Percentiles rank a stretch among this genome's conserved stretches.
phyloP scores from a whole-genome alignment of 176 grass and related monocot genomes.

The Ensete ventricosum region DNA sequence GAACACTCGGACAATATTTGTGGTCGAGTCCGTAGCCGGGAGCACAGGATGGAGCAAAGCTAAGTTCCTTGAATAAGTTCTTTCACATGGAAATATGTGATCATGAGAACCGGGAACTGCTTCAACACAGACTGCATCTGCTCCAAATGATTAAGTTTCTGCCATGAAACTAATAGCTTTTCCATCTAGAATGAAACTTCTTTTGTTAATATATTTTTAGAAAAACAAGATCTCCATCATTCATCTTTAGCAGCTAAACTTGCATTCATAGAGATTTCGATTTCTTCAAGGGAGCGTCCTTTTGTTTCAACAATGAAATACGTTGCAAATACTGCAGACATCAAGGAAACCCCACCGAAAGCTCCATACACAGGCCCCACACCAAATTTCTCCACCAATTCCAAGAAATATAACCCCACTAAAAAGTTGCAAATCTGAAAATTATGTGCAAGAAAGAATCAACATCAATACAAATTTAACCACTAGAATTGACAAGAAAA shows the following conservation, averaged over 20 bases:
- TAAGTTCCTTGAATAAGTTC: too few relatives aligned
- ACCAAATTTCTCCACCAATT: slow-evolving; percentile 74
- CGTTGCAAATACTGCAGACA: slow-evolving; percentile 59
- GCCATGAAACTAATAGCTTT: too few relatives aligned
- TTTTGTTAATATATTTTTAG: neutral
- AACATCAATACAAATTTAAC: neutral
- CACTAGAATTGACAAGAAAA: neutral
- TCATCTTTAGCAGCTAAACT: slow-evolving; percentile 22
- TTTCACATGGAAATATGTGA: too few relatives aligned
- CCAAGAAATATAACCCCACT: slow-evolving; percentile 90
- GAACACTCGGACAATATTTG: too few relatives aligned
- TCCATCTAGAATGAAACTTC: too few relatives aligned
- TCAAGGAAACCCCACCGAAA: slow-evolving; percentile 68
- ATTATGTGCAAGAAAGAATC: neutral
- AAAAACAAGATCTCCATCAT: slow-evolving; percentile 6
- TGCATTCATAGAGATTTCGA: slow-evolving; percentile 63
- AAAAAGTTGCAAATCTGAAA: slow-evolving; percentile 80
- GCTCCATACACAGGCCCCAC: slow-evolving; percentile 76
- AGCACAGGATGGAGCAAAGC: too few relatives aligned
- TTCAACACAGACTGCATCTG: too few relatives aligned
- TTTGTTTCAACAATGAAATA: slow-evolving; percentile 94
- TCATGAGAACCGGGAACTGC: too few relatives aligned
- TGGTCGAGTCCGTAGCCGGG: too few relatives aligned
- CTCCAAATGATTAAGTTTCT: too few relatives aligned
- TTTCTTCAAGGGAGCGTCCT: slow-evolving; percentile 92